A percentile compares a stretch with the other conserved stretches of the same genome.
Evolutionary conservation across 192 early-diverging fungal species (phyloP).

Genomic region (Endogone sp.): DNA sequence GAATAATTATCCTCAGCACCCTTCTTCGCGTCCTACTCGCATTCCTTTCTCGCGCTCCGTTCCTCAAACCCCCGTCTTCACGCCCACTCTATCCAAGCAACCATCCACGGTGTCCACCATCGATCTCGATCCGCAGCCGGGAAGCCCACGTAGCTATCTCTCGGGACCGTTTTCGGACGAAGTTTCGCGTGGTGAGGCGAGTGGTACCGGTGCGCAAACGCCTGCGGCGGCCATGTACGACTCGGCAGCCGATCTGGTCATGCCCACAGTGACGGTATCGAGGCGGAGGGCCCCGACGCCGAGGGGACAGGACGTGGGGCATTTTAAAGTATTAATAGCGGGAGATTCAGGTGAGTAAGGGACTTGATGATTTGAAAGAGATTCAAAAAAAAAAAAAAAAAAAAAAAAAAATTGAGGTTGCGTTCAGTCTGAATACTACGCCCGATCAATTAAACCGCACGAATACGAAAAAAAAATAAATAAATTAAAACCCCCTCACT

Average conservation of each 20-base stretch:
- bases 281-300: background rate
- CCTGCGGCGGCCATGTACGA: background rate
- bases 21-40: no score
- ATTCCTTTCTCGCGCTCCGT: background rate
- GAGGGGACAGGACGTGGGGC: conserved; percentile 1
- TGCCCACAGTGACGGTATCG: background rate
- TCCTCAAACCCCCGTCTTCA: background rate
- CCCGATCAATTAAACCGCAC: no score
- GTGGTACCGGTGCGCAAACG: background rate
- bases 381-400: no score
- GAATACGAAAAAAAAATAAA: no score
- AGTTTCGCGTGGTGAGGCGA: no score
- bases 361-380: background rate
- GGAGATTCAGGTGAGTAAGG: conserved; percentile 26
- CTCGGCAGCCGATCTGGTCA: background rate
- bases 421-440: no score
- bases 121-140: background rate
- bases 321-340: conserved; percentile 20
- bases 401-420: no score
- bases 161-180: no score
- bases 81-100: background rate
- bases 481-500: background rate
- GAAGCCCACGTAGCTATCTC: background rate
- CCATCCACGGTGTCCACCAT: background rate
- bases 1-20: no score